These are phyloP conservation scores for rapeseed (Brassica napus) DNA, from an alignment of 345 rosid genomes.

Conservation along the genomic window Da-Ae NC_063434.1:15258001-15258500, in stretches of 20 bases:
- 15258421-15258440: slow-evolving; percentile 74
- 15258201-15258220: slow-evolving; percentile 80
- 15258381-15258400: slow-evolving; percentile 91
- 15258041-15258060: too few species aligned
- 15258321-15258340: slow-evolving; percentile 8
- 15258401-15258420: slow-evolving; percentile 92
- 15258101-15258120: neutral
- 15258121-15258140: slow-evolving; percentile 4
- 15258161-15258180: slow-evolving; percentile 56
- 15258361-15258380: slow-evolving; percentile 55
- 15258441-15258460: slow-evolving; percentile 65
- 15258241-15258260: slow-evolving; percentile 88
- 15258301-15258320: neutral
- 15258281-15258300: slow-evolving; percentile 48
- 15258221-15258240: slow-evolving; percentile 86
- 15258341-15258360: neutral
- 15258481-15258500: neutral
- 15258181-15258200: slow-evolving; percentile 84
- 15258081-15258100: neutral
- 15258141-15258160: slow-evolving; percentile 51
- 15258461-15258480: slow-evolving; percentile 83
- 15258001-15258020: too few species aligned
- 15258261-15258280: slow-evolving; percentile 63
- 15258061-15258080: too few species aligned
- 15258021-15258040: too few species aligned